These are phyloP conservation scores for Aspergillus bridgeri DNA, from an alignment of 495 filamentous ascomycete species.

Conservation along the genomic window DNA sequence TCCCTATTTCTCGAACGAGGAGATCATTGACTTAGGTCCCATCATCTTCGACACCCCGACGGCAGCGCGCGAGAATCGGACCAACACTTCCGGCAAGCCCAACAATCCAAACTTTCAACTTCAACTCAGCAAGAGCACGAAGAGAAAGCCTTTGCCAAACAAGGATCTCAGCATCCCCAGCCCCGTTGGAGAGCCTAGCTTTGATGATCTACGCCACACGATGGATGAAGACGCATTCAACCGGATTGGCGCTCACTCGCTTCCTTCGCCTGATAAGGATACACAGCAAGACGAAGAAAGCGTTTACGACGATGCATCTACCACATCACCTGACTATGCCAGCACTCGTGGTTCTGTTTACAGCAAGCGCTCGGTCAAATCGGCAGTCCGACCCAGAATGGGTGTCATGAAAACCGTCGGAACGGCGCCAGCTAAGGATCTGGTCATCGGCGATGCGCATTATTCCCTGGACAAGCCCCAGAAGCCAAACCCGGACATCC, in stretches of 20 bases:
- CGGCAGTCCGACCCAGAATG: conserved; percentile 67
- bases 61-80: conserved; percentile 19
- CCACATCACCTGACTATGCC: conserved; percentile 59
- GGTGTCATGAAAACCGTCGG: conserved; percentile 84
- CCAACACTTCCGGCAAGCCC: conserved; percentile 20
- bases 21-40: background rate
- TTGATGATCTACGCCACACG: conserved; percentile 61
- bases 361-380: conserved; percentile 53
- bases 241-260: conserved; percentile 35
- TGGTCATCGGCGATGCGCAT: conserved; percentile 60
- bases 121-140: conserved; percentile 46
- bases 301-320: conserved; percentile 49
- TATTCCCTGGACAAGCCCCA: conserved; percentile 41
- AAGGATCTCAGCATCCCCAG: conserved; percentile 9
- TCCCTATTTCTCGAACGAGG: background rate
- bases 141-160: conserved; percentile 63
- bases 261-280: conserved; percentile 28
- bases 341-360: conserved; percentile 66
- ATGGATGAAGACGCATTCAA: conserved; percentile 65
- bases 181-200: conserved; percentile 45
- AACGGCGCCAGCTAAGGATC: conserved; percentile 45
- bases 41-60: conserved; percentile 3
- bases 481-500: conserved; percentile 54
- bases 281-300: conserved; percentile 40
- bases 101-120: conserved; percentile 37